phyloP scores from a whole-genome alignment of 2,329 filamentous ascomycete species.

The Beauveria sp. region DNA sequence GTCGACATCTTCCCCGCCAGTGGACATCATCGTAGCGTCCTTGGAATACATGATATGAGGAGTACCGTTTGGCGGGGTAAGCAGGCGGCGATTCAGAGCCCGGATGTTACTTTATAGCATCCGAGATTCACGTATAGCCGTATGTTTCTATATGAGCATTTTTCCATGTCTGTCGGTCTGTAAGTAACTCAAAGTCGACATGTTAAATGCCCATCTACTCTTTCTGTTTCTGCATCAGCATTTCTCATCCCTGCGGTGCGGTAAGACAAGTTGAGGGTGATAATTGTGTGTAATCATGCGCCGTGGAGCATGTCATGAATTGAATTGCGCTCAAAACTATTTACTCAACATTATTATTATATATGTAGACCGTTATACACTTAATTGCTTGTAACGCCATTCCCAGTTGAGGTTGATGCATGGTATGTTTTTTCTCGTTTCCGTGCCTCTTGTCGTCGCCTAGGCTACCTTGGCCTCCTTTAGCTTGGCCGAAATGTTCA shows the following conservation, averaged over 20 bases:
- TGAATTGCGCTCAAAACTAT: conserved; percentile 9
- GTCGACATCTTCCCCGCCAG: background rate
- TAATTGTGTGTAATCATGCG: background rate
- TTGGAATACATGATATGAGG: too few species aligned
- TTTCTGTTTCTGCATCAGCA: too few species aligned
- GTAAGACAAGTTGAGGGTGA: background rate
- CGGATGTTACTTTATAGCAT: too few species aligned
- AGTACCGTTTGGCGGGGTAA: too few species aligned
- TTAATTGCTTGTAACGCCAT: conserved; percentile 4
- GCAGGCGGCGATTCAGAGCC: too few species aligned
- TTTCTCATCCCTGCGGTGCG: background rate
- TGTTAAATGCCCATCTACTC: too few species aligned
- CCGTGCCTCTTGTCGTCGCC: background rate
- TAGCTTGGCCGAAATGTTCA: conserved; percentile 1
- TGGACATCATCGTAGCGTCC: background rate
- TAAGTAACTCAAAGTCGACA: too few species aligned
- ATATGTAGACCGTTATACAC: conserved; percentile 10
- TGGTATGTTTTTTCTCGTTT: background rate
- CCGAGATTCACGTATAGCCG: too few species aligned
- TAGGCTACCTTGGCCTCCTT: conserved; percentile 9
- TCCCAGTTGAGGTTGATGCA: background rate
- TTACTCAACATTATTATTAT: conserved; percentile 12
- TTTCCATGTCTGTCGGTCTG: too few species aligned
- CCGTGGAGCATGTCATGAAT: conserved; percentile 1
- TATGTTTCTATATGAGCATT: too few species aligned